Evolutionary conservation across 495 filamentous ascomycete genomes (phyloP), one percentile per base, ranked within the genome.

Genomic region (Aspergillus diversus): DNA sequence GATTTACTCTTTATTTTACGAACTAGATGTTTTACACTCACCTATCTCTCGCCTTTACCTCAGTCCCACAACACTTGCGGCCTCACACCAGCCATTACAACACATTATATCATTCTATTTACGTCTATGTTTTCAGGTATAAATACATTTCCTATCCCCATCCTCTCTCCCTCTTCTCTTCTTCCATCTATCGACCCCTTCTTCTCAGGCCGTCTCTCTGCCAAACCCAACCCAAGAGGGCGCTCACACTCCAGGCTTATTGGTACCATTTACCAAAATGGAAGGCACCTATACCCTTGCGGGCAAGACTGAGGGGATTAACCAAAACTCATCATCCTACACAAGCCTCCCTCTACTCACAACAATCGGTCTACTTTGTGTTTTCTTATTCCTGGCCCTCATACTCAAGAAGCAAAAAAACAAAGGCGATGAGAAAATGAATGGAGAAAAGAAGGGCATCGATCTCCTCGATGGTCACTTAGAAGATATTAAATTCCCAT

Each of bases 191-290:
- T 27, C 21, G 21, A 27, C 21, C 21, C 21, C 21, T 27, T 27
- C 21, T 27, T 27, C 21, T 27, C 21, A 27, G 21, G 21, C 21
- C 21, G 21, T 27, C 21, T 27, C 21, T 27, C 21, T 27, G 21
- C 2, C 21, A 27, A 27, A 1, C 21, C 21, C 21, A 27, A 27
- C 21, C 21, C 21, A 27, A 27, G 21, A 27, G 21, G 21, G 21
- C 21, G 21, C 21, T 27, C 21, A n/a, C n/a, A n/a, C n/a, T n/a
- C n/a, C n/a, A 27, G 21, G 21, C 21, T 27, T 27, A 2, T 27
- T 27, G 5, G 13, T 9, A 53, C 48, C 11, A 43, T 48, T 65
- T 56, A 58, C 63, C 13, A 61, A 61, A 39, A 58, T 58, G 63
- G 63, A 65, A 61, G 54, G 37, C 21, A 27, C 21, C 9, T 61